Evolutionary conservation across 805 yeast species (phyloP).

Genomic region (Kodamaea nitidulidarum): DNA sequence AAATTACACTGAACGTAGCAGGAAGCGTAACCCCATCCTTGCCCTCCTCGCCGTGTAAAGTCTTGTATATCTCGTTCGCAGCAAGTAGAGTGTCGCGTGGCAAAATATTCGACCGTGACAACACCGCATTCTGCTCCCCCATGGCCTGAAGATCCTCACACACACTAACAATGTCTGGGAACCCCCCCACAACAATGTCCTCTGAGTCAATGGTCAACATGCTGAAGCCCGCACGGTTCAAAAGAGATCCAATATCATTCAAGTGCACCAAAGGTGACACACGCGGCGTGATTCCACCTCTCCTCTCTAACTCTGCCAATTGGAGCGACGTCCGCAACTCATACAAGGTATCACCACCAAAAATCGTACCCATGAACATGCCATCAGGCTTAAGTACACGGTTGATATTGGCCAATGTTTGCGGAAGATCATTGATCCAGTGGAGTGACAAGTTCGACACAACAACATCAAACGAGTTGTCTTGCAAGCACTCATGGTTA

Average conservation of each 20-base stretch:
- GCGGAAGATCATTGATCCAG: conserved; percentile 86
- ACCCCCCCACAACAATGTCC: conserved; percentile 70
- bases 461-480: conserved; percentile 60
- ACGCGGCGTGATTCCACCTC: conserved; percentile 76
- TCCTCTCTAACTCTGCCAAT: conserved; percentile 75
- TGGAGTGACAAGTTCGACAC: conserved; percentile 70
- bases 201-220: conserved; percentile 82
- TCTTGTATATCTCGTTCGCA: conserved; percentile 67
- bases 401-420: conserved; percentile 52
- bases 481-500: conserved; percentile 36
- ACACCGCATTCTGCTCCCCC: conserved; percentile 80
- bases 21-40: conserved; percentile 52
- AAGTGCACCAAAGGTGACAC: conserved; percentile 78
- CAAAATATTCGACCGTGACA: conserved; percentile 40
- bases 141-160: conserved; percentile 69
- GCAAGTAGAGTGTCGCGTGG: conserved; percentile 66
- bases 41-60: conserved; percentile 65
- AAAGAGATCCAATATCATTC: conserved; percentile 66
- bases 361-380: conserved; percentile 72
- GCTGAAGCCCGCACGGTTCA: conserved; percentile 74
- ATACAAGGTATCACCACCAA: conserved; percentile 82
- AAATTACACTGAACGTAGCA: conserved; percentile 72
- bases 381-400: conserved; percentile 71
- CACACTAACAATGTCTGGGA: conserved; percentile 65
- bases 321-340: conserved; percentile 78